Evolutionary conservation across 768 basidiomycete species (phyloP).

Genomic region (Lactarius indigo): DNA sequence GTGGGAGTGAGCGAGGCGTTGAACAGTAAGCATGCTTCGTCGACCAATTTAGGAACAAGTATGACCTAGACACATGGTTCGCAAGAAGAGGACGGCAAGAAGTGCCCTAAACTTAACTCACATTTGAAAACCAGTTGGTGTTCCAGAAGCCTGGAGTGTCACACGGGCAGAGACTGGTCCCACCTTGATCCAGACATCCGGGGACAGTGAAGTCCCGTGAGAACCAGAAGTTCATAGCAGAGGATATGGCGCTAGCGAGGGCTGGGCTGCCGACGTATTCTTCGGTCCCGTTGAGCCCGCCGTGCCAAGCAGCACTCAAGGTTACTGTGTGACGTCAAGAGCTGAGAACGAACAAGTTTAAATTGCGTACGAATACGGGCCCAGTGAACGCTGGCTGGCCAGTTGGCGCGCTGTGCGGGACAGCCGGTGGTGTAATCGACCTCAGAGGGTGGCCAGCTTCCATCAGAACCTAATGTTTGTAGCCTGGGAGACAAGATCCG

Average conservation of each 20-base stretch:
- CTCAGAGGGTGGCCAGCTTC: constrained; percentile 27
- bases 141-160: constrained; percentile 30
- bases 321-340: constrained; percentile 20
- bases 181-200: constrained; percentile 31
- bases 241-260: constrained; percentile 24
- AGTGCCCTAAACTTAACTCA: neutral
- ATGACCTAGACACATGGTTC: constrained; percentile 18
- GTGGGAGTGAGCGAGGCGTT: constrained; percentile 18
- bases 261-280: constrained; percentile 17
- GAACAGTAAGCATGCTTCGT: constrained; percentile 22
- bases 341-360: neutral
- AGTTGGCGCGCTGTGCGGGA: constrained; percentile 35
- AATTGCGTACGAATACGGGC: constrained; percentile 26
- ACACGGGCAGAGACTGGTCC: constrained; percentile 31
- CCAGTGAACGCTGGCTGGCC: constrained; percentile 35
- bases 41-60: constrained; percentile 21
- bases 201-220: constrained; percentile 29
- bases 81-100: neutral
- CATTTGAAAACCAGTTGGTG: constrained; percentile 26
- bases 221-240: constrained; percentile 34
- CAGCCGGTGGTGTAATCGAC: constrained; percentile 36
- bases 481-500: constrained; percentile 17
- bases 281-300: constrained; percentile 21
- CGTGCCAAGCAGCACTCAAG: constrained; percentile 29
- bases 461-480: constrained; percentile 23